Percentiles rank a stretch among this genome's conserved stretches.
phyloP scores from a whole-genome alignment of 2,329 filamentous ascomycete genomes.

The Apiospora malaysiana region DNA sequence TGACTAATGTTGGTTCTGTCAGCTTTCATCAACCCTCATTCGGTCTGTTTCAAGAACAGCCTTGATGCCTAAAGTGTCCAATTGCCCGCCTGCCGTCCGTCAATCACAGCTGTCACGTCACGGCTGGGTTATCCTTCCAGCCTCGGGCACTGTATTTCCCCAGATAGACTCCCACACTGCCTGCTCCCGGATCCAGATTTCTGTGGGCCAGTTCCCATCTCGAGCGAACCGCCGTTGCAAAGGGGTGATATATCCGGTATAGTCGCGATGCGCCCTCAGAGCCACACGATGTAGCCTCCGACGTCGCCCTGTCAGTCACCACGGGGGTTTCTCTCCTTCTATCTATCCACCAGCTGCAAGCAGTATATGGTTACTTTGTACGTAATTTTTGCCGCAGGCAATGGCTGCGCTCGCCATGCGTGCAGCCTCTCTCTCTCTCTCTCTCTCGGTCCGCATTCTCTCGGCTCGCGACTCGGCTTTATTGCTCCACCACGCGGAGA shows the following conservation, averaged over 20 bases:
- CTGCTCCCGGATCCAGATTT: neutral
- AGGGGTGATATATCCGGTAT: no score
- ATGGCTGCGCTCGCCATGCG: no score
- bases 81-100: neutral
- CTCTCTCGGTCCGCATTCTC: neutral
- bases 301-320: no score
- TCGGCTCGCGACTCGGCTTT: slow-evolving; percentile 13
- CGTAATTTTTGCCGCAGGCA: no score
- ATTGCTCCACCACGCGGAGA: neutral
- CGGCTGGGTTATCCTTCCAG: neutral
- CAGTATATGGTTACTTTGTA: no score
- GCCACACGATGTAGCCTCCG: no score
- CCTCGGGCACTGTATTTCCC: neutral
- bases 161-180: neutral
- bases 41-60: neutral
- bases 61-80: neutral
- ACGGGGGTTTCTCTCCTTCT: no score
- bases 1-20: neutral
- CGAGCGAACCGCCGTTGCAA: neutral
- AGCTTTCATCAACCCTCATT: neutral
- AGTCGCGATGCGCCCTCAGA: no score
- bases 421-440: no score
- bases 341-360: no score
- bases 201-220: neutral
- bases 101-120: neutral